These are phyloP conservation scores for Xylaria sp. DNA, from an alignment of 2,329 filamentous ascomycete species.

Conservation along the genomic window DNA sequence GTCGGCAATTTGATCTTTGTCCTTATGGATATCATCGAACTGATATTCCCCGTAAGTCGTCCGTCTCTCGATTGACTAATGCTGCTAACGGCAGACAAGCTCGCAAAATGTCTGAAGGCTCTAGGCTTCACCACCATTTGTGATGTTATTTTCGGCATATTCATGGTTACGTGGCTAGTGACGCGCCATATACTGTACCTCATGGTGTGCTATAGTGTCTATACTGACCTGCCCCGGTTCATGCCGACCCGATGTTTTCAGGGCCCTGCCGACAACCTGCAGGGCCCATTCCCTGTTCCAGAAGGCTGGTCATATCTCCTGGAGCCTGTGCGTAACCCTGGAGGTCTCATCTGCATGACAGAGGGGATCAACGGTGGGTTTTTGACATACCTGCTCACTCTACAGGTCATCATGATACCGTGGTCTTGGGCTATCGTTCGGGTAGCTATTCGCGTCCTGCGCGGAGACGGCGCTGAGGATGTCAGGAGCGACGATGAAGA, in stretches of 20 bases:
- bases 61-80: background rate
- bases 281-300: constrained; percentile 57
- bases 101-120: constrained; percentile 92
- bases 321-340: constrained; percentile 72
- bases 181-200: constrained; percentile 81
- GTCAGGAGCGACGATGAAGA: constrained; percentile 83
- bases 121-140: constrained; percentile 75
- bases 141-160: constrained; percentile 81
- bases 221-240: constrained; percentile 63
- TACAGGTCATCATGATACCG: constrained; percentile 80
- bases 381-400: constrained; percentile 72
- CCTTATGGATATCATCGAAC: constrained; percentile 90
- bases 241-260: constrained; percentile 75
- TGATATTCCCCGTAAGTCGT: constrained; percentile 76
- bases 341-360: constrained; percentile 82
- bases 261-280: constrained; percentile 59
- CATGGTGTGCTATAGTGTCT: constrained; percentile 80
- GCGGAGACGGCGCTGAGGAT: constrained; percentile 79
- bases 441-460: constrained; percentile 78
- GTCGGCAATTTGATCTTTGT: constrained; percentile 87
- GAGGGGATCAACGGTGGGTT: constrained; percentile 75
- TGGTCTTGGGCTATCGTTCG: constrained; percentile 89
- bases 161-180: constrained; percentile 81
- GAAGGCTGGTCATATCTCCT: constrained; percentile 65
- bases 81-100: constrained; percentile 50